phyloP scores from a whole-genome alignment of 148 eudicot genomes.

The Nepenthes mirabilis region DNA sequence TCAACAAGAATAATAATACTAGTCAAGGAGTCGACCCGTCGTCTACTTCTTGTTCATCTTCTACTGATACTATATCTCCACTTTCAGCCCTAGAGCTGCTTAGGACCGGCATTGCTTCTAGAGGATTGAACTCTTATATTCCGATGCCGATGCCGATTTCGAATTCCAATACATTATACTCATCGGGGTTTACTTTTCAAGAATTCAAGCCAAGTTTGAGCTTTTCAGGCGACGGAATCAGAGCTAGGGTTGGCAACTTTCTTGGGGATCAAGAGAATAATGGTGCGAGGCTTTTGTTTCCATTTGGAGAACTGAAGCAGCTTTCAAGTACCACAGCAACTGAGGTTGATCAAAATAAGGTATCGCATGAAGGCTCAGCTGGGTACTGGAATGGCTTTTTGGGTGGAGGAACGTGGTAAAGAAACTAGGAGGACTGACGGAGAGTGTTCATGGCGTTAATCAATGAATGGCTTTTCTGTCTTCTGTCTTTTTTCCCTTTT shows the following conservation, averaged over 20 bases:
- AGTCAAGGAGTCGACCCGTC: neutral
- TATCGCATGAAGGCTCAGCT: conserved; percentile 2
- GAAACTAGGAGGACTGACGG: neutral
- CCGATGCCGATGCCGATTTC: conserved; percentile 27
- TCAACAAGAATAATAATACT: conserved; percentile 12
- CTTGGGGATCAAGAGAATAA: conserved; percentile 11
- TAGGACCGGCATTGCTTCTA: conserved; percentile 32
- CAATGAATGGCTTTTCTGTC: too few species aligned
- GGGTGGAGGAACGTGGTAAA: conserved; percentile 44
- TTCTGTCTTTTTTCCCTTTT: too few species aligned
- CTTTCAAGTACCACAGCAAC: conserved; percentile 15
- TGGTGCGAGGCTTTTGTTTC: conserved; percentile 29
- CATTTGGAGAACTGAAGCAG: conserved; percentile 41
- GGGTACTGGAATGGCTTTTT: conserved; percentile 43
- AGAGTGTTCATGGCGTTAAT: too few species aligned
- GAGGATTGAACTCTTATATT: conserved; percentile 30
- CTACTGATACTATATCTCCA: conserved; percentile 16
- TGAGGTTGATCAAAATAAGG: conserved; percentile 33
- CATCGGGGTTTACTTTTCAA: conserved; percentile 44
- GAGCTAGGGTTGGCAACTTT: conserved; percentile 6
- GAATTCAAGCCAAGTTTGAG: conserved; percentile 48
- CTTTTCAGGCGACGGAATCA: conserved; percentile 15
- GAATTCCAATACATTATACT: conserved; percentile 24
- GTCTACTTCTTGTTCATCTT: conserved; percentile 11
- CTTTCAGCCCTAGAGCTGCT: conserved; percentile 52